phyloP scores from a whole-genome alignment of 108 stramenopile genomes.

The Cyclostephanos tholiformis region DNA sequence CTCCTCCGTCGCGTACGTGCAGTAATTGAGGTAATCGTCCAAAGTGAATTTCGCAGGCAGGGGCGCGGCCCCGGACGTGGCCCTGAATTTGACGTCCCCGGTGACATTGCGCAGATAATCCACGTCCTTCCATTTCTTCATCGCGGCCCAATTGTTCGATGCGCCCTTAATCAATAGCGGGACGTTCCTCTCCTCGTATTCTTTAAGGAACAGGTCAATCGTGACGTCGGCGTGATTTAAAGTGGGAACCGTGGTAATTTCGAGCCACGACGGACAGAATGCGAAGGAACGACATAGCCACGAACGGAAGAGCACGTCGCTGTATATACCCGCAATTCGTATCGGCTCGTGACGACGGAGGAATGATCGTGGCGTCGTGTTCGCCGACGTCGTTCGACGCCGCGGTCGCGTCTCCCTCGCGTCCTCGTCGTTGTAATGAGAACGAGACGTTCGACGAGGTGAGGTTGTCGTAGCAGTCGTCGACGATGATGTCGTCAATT shows the following conservation, averaged over 20 bases:
- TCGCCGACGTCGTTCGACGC: no score
- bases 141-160: slow-evolving; percentile 59
- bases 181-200: slow-evolving; percentile 68
- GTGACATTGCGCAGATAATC: slow-evolving; percentile 31
- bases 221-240: slow-evolving; percentile 53
- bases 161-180: slow-evolving; percentile 73
- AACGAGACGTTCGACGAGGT: not conserved
- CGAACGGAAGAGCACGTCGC: slow-evolving; percentile 77
- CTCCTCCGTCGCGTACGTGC: slow-evolving; percentile 64
- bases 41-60: slow-evolving; percentile 73
- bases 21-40: slow-evolving; percentile 67
- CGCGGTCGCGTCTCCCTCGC: no score
- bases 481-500: not conserved
- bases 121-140: slow-evolving; percentile 56
- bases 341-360: slow-evolving; percentile 59
- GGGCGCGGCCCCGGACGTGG: slow-evolving; percentile 83
- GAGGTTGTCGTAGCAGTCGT: slow-evolving; percentile 12
- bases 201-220: slow-evolving; percentile 46
- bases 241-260: slow-evolving; percentile 28
- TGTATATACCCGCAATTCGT: slow-evolving; percentile 68
- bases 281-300: slow-evolving; percentile 83
- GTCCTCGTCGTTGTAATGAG: not conserved
- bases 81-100: slow-evolving; percentile 52
- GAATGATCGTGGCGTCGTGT: no score
- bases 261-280: slow-evolving; percentile 63